Evolutionary conservation across 1,139 yeast species (phyloP).

Genomic region (Pichia sp.): DNA sequence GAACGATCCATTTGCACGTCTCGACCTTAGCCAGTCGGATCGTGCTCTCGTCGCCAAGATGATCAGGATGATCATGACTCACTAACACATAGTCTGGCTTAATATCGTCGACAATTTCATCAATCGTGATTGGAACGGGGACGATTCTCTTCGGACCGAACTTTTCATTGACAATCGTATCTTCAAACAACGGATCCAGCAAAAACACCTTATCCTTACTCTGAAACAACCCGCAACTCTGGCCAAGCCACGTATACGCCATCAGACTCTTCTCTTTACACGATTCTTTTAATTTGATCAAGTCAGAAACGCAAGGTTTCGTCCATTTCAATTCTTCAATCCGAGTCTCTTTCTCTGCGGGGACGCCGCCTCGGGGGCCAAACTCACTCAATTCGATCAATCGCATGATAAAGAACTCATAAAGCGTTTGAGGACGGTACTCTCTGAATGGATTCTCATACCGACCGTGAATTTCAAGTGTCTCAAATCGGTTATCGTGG

Average conservation of each 20-base stretch:
- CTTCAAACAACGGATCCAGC: constrained; percentile 83
- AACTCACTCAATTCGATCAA: constrained; percentile 64
- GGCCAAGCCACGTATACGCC: constrained; percentile 90
- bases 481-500: constrained; percentile 37
- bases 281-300: constrained; percentile 6
- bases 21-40: constrained; percentile 44
- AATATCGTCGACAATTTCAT: constrained; percentile 47
- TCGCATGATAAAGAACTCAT: constrained; percentile 77
- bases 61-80: constrained; percentile 96
- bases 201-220: constrained; percentile 59
- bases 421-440: constrained; percentile 84
- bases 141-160: constrained; percentile 83
- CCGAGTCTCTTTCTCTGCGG: constrained; percentile 36
- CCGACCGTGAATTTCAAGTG: constrained; percentile 69
- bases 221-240: constrained; percentile 74
- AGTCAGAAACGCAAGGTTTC: neutral
- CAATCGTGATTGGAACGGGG: constrained; percentile 63
- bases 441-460: constrained; percentile 92
- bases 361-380: constrained; percentile 67
- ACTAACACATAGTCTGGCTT: constrained; percentile 75
- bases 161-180: constrained; percentile 57
- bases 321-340: constrained; percentile 1
- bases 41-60: constrained; percentile 66
- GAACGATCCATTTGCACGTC: constrained; percentile 75
- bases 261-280: constrained; percentile 28